A percentile compares a stretch with the other conserved stretches of the same genome.
Evolutionary conservation across 768 basidiomycete species (phyloP).

Genomic region (Austroboletus eburneus): DNA sequence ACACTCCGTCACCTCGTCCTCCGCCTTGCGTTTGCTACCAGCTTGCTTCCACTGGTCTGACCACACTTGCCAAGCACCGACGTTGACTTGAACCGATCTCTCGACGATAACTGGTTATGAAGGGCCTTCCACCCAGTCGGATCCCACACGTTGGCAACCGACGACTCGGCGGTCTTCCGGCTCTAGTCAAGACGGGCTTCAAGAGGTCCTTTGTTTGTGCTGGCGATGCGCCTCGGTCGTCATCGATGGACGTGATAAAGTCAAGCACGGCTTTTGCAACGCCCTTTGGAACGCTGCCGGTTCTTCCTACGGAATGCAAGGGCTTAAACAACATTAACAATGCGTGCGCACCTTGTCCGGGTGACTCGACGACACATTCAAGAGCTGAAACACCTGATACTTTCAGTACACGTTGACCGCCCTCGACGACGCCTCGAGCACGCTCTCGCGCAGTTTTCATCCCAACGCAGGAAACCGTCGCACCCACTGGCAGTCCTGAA

Average conservation of each 20-base stretch:
- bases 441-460: slow-evolving; percentile 58
- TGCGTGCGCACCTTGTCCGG: slow-evolving; percentile 24
- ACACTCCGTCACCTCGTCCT: slow-evolving; percentile 13
- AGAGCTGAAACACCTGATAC: slow-evolving; percentile 67
- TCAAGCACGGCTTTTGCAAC: too few relatives aligned
- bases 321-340: too few relatives aligned
- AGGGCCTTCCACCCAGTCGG: slow-evolving; percentile 53
- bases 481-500: slow-evolving; percentile 76
- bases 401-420: slow-evolving; percentile 76
- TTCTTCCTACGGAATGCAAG: too few relatives aligned
- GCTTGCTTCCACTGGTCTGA: slow-evolving; percentile 42
- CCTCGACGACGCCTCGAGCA: slow-evolving; percentile 53
- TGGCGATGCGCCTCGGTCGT: slow-evolving; percentile 45
- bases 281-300: too few relatives aligned
- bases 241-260: too few relatives aligned
- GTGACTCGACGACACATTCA: slow-evolving; percentile 60
- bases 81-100: slow-evolving; percentile 59
- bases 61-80: slow-evolving; percentile 60
- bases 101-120: slow-evolving; percentile 41
- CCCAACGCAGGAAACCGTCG: slow-evolving; percentile 58
- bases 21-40: slow-evolving; percentile 38
- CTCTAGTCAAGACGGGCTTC: slow-evolving; percentile 62
- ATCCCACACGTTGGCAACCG: slow-evolving; percentile 50
- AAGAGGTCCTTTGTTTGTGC: slow-evolving; percentile 76
- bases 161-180: slow-evolving; percentile 38